Percentiles rank a stretch among this genome's conserved stretches.
Evolutionary conservation across 2,329 filamentous ascomycete genomes (phyloP).

Genomic region (Xenoacremonium recifei): DNA sequence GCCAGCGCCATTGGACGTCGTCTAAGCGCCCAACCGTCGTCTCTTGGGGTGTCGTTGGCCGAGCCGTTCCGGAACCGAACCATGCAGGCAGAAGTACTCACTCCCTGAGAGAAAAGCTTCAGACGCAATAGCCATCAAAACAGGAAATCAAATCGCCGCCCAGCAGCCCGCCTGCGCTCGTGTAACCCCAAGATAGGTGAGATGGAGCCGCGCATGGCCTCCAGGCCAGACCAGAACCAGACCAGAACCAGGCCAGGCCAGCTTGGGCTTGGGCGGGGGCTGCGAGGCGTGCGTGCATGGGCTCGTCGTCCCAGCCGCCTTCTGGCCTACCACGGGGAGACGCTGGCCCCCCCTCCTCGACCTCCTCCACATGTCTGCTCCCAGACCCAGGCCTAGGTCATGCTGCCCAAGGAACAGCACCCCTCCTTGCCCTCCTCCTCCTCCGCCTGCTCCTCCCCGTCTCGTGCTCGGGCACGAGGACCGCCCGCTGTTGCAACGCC

Average conservation of each 20-base stretch:
- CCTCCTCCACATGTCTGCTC: background rate
- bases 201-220: background rate
- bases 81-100: too few relatives aligned
- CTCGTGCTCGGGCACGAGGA: too few relatives aligned
- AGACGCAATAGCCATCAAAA: conserved; percentile 16
- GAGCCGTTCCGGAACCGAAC: conserved; percentile 15
- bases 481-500: background rate
- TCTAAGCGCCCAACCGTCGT: conserved; percentile 12
- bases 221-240: too few relatives aligned
- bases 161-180: background rate
- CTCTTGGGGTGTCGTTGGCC: conserved; percentile 12
- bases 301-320: background rate
- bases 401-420: too few relatives aligned
- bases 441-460: too few relatives aligned
- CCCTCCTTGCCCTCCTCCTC: too few relatives aligned
- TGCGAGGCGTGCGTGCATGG: too few relatives aligned
- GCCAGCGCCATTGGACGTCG: conserved; percentile 12
- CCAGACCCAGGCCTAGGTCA: too few relatives aligned
- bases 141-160: conserved; percentile 16
- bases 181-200: background rate
- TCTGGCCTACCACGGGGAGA: background rate
- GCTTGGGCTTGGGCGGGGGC: too few relatives aligned
- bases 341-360: too few relatives aligned
- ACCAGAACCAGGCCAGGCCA: too few relatives aligned
- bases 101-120: too few relatives aligned